phyloP scores from a whole-genome alignment of 2,329 filamentous ascomycete genomes.

The Sordariomycetes sp. region DNA sequence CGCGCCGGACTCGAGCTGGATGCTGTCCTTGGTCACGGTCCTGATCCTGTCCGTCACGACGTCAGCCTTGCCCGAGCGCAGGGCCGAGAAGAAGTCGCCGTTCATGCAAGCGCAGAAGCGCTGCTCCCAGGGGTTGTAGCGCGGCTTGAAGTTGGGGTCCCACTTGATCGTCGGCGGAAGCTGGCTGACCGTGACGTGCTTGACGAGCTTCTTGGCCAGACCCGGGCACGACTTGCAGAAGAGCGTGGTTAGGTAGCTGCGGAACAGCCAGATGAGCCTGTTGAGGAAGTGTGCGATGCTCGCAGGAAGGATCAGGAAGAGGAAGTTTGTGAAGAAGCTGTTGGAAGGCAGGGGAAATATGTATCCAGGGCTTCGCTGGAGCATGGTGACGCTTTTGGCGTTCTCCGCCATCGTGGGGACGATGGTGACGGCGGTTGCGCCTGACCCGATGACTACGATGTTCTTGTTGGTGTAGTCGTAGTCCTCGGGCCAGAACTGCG shows the following conservation, averaged over 20 bases:
- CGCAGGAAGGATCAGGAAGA: conserved; percentile 29
- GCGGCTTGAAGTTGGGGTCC: conserved; percentile 46
- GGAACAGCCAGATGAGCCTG: conserved; percentile 36
- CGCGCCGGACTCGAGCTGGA: conserved; percentile 32
- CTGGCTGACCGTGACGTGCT: conserved; percentile 26
- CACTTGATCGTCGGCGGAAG: conserved; percentile 37
- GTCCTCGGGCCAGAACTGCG: conserved; percentile 65
- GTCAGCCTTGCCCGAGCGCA: conserved; percentile 25
- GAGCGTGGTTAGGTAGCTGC: conserved; percentile 28
- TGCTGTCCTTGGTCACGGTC: conserved; percentile 28
- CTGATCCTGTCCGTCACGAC: conserved; percentile 37
- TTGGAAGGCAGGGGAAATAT: conserved; percentile 42
- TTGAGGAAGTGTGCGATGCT: conserved; percentile 33
- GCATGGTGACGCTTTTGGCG: conserved; percentile 55
- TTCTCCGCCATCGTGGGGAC: conserved; percentile 50
- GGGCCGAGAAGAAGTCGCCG: conserved; percentile 33
- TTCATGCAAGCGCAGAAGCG: conserved; percentile 50
- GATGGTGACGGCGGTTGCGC: conserved; percentile 59
- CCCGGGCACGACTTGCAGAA: conserved; percentile 41
- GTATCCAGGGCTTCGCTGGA: conserved; percentile 59
- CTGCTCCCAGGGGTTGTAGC: conserved; percentile 57
- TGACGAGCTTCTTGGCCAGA: conserved; percentile 32
- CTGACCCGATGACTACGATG: conserved; percentile 57
- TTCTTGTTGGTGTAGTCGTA: conserved; percentile 56
- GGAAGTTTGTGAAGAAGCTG: conserved; percentile 20